These are phyloP conservation scores for Exutisphaerella laricina DNA, from an alignment of 2,329 filamentous ascomycete genomes.

Conservation along the genomic window DNA sequence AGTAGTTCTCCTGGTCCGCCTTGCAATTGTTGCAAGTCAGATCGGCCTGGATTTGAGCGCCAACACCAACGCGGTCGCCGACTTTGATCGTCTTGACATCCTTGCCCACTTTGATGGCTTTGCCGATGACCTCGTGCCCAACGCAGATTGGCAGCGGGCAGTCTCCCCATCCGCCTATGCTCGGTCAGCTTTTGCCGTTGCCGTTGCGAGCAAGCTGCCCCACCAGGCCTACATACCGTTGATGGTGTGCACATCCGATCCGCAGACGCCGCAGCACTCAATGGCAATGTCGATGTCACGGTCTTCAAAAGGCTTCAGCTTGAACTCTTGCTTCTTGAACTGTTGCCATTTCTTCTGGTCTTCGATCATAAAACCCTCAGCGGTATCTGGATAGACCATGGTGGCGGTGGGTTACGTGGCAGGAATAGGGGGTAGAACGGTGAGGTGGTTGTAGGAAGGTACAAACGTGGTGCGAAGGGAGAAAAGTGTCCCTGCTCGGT, in stretches of 20 bases:
- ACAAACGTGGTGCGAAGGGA: neutral
- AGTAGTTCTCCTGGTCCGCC: conserved; percentile 50
- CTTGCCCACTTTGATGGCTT: conserved; percentile 46
- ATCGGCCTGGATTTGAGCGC: conserved; percentile 47
- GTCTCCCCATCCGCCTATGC: conserved; percentile 58
- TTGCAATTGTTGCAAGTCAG: conserved; percentile 46
- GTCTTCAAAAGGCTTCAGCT: conserved; percentile 79
- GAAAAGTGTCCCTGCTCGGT: neutral
- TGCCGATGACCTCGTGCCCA: conserved; percentile 56
- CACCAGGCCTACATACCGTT: conserved; percentile 9
- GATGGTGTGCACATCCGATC: conserved; percentile 26
- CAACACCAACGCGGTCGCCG: conserved; percentile 43
- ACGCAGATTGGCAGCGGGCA: conserved; percentile 59
- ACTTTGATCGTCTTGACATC: conserved; percentile 47
- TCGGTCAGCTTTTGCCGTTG: conserved; percentile 1
- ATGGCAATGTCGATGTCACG: conserved; percentile 86
- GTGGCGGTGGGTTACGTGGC: conserved; percentile 21
- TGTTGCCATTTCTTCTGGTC: conserved; percentile 57
- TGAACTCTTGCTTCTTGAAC: conserved; percentile 57
- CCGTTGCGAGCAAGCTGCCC: conserved; percentile 3
- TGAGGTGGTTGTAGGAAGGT: conserved; percentile 5
- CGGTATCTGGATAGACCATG: conserved; percentile 50
- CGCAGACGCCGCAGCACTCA: conserved; percentile 63
- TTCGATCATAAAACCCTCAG: conserved; percentile 45
- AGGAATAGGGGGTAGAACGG: no score